A percentile compares a stretch with the other conserved stretches of the same genome.
Conservation (phyloP, 2,329 filamentous ascomycete species). For the Pseudofabraea citricarpa region DNA sequence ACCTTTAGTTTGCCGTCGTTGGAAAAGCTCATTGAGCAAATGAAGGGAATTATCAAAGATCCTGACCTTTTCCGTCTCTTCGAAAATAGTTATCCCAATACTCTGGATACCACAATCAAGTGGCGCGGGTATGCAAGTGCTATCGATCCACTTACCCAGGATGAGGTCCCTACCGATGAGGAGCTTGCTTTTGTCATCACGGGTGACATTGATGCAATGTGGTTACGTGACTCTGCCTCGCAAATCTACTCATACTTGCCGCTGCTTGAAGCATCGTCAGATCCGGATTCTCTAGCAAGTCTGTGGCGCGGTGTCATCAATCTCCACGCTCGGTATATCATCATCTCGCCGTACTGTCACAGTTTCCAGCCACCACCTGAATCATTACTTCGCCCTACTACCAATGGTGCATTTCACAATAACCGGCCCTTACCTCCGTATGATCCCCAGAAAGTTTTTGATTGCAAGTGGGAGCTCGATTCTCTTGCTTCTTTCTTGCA, state of each 20-base stretch:
- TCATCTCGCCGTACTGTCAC: constrained; percentile 78
- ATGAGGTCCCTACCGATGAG: constrained; percentile 40
- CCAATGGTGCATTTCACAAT: constrained; percentile 54
- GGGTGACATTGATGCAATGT: constrained; percentile 72
- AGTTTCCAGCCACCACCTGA: constrained; percentile 82
- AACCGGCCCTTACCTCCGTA: constrained; percentile 66
- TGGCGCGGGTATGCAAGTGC: constrained; percentile 59
- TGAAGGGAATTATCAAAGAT: constrained; percentile 67
- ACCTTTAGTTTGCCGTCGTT: constrained; percentile 75
- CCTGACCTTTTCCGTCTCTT: constrained; percentile 70
- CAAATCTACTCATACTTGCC: constrained; percentile 67
- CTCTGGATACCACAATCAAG: constrained; percentile 65
- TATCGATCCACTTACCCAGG: constrained; percentile 24
- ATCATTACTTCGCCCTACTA: constrained; percentile 55
- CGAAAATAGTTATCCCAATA: constrained; percentile 70
- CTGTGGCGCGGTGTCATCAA: constrained; percentile 69
- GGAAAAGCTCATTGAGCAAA: constrained; percentile 67
- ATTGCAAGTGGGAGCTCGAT: constrained; percentile 96
- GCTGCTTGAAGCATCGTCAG: constrained; percentile 50
- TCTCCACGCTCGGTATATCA: constrained; percentile 62
- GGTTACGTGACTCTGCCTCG: constrained; percentile 80
- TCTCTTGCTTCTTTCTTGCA: constrained; percentile 82
- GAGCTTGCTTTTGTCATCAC: constrained; percentile 58
- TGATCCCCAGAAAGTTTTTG: constrained; percentile 69
- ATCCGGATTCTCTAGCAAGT: constrained; percentile 56